Conservation (phyloP, 1,139 yeast species). For the Geotrichum carabidarum region DNA sequence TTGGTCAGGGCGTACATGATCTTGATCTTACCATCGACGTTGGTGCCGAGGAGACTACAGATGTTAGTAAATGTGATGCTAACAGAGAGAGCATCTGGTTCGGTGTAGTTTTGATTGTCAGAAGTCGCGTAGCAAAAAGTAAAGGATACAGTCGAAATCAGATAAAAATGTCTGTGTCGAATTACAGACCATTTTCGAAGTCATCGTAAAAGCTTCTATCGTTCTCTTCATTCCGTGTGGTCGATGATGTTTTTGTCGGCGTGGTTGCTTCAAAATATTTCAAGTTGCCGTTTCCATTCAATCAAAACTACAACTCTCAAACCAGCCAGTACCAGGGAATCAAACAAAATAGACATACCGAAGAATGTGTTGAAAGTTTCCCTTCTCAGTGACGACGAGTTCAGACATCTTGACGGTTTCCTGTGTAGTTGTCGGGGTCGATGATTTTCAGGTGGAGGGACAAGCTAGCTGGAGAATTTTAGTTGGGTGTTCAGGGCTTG, state of each 20-base stretch:
- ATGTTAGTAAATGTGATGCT: neutral
- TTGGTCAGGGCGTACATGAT: constrained; percentile 99
- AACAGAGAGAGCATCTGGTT: neutral
- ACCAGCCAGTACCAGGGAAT: no score
- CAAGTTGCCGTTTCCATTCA: no score
- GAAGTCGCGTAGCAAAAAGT: neutral
- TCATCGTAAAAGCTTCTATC: no score
- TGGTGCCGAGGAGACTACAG: constrained; percentile 94
- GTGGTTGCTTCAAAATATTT: neutral
- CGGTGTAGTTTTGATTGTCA: neutral
- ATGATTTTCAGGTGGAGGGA: constrained; percentile 9
- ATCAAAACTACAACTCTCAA: no score
- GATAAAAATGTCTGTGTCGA: no score
- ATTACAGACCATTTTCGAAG: no score
- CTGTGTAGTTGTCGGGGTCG: constrained; percentile 1
- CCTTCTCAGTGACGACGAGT: constrained; percentile 97
- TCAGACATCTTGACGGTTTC: constrained; percentile 49
- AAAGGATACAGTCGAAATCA: no score
- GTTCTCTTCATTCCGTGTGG: neutral
- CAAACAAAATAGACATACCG: constrained; percentile 60
- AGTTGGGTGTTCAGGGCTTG: neutral
- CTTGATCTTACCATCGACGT: constrained; percentile 99
- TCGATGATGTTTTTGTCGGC: neutral
- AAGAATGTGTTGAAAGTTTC: constrained; percentile 99
- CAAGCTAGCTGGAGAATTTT: neutral